Base-by-base conservation (phyloP, 148 eudicot genomes). In the Drosera capensis region DNA sequence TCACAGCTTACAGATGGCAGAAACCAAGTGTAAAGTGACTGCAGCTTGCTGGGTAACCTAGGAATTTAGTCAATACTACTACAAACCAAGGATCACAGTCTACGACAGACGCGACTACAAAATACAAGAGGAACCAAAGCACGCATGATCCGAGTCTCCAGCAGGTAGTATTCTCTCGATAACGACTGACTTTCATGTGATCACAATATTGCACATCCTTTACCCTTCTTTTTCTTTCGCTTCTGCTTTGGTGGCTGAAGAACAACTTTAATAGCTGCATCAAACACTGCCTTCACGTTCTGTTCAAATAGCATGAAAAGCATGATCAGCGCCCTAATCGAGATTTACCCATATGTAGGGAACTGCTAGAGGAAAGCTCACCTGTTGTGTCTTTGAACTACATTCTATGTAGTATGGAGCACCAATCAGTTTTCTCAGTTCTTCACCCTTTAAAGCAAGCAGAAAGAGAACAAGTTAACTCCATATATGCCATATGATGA, bases 321-420 rank as follows among this genome's bases (percentile, higher is more conserved):
- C 41, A 23, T 47, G 23, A 17, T 11, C 45, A 38, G 46, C 37
- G 34, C 30, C 38, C 20, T 52, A 12, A 19, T 7, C 11, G 20
- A 39, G 17, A 39, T 39, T 11, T 34, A 0, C 11, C 14, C 8
- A 15, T 34, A 13, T n/a, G 17, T 8, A 13, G 11, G 2, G 38
- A 1, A n/a, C 2, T 14, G 8, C 17, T 23, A 21, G 30, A 8
- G 15, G 25, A 30, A 3, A 14, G 7, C 14, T 15, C 22, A 84
- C 99, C 95, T 90, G 99, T 60, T 90, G 99, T 46, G 99, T 84
- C 68, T 78, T 84, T 4, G 99, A 90, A 68, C 99, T 90, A 77
- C 99, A 90, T 49, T 90, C 99, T 51, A 90, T 71, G 34, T 90
- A 90, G 57, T 95, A 84, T 17, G 95, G 87, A 41, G 93, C 99